phyloP scores from a whole-genome alignment of 306 rosid genomes.

The Acmispon strigosus region DNA sequence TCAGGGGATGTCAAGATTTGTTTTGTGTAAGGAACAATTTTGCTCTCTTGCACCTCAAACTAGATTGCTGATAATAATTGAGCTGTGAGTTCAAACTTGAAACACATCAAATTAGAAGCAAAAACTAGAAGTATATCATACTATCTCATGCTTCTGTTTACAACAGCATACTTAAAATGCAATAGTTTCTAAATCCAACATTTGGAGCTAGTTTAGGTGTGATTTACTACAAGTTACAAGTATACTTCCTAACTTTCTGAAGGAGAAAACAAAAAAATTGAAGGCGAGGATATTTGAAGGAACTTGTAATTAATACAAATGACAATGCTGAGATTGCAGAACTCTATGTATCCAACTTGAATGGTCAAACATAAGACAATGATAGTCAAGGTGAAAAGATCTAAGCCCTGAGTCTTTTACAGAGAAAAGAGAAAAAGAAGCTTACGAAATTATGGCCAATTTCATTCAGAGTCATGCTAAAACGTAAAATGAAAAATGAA shows the following conservation, averaged over 20 bases:
- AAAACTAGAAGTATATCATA: too few species aligned
- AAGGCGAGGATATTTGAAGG: too few species aligned
- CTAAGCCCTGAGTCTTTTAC: not conserved
- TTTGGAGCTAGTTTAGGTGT: not conserved
- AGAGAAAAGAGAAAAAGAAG: not conserved
- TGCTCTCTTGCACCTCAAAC: not conserved
- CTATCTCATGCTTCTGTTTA: not conserved
- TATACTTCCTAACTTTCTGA: too few species aligned
- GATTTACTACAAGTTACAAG: too few species aligned
- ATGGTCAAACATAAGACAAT: not conserved
- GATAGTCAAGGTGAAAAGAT: not conserved
- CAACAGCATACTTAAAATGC: not conserved
- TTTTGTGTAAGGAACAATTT: not conserved
- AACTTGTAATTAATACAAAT: not conserved
- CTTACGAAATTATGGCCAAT: not conserved
- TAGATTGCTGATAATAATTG: not conserved
- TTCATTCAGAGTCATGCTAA: not conserved
- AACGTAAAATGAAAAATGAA: not conserved
- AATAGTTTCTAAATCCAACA: not conserved
- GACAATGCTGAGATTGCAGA: slow-evolving; percentile 1
- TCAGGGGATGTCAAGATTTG: not conserved
- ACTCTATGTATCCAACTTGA: too few species aligned
- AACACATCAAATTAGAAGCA: too few species aligned
- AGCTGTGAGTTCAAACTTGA: too few species aligned
- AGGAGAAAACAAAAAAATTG: too few species aligned